A percentile compares a stretch with the other conserved stretches of the same genome.
phyloP scores from a whole-genome alignment of 148 eudicot species.

The Diospyros kaki region DNA sequence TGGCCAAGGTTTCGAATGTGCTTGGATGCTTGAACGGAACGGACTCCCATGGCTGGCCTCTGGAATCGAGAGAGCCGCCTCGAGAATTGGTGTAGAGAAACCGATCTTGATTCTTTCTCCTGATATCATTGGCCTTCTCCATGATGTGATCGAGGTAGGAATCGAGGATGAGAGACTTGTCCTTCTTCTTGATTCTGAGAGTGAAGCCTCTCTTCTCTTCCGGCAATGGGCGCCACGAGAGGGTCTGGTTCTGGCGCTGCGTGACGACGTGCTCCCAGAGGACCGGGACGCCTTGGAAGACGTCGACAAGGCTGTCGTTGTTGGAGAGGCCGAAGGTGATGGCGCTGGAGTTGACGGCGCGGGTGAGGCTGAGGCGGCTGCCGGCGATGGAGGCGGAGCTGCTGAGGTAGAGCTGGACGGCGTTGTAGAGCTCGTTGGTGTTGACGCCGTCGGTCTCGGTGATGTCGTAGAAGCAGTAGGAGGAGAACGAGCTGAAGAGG shows the following conservation, averaged over 20 bases:
- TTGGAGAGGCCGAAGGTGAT: conserved; percentile 64
- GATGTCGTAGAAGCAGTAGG: conserved; percentile 80
- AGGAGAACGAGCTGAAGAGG: conserved; percentile 52
- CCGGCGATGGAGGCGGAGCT: conserved; percentile 43
- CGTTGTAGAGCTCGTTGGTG: conserved; percentile 89
- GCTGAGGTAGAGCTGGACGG: conserved; percentile 77
- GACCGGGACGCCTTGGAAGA: conserved; percentile 35
- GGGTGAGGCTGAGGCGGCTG: conserved; percentile 58
- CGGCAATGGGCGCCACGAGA: conserved; percentile 83
- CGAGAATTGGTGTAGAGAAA: too few relatives aligned
- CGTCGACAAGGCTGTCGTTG: conserved; percentile 61
- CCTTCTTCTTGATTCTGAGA: too few relatives aligned
- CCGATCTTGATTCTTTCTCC: too few relatives aligned
- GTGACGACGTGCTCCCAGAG: conserved; percentile 81
- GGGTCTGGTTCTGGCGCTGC: conserved; percentile 47
- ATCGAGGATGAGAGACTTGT: too few relatives aligned
- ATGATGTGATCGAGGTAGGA: too few relatives aligned
- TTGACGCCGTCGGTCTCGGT: conserved; percentile 91
- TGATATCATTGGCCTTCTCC: too few relatives aligned
- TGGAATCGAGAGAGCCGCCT: too few relatives aligned
- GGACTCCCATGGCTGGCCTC: conserved; percentile 4
- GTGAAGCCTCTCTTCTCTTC: conserved; percentile 74
- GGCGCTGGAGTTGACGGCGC: conserved; percentile 59
- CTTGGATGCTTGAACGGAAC: conserved; percentile 38
- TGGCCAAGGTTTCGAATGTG: conserved; percentile 28